Base-by-base conservation (phyloP, 139 green algal genomes). In the Pycnococcus provasolii region DNA sequence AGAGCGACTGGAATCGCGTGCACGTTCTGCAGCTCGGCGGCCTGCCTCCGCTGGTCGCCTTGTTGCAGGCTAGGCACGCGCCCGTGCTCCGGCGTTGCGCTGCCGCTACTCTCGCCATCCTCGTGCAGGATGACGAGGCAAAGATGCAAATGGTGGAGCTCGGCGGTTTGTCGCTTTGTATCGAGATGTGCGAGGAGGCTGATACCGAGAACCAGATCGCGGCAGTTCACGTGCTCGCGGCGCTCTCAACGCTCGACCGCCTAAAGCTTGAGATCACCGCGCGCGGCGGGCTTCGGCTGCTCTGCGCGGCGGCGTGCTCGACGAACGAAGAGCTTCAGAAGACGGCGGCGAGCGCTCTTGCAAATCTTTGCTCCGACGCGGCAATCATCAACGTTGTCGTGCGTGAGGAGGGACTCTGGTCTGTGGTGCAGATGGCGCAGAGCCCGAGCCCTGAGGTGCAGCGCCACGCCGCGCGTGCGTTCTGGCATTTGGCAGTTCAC, bases 401-500 rank as follows among this genome's bases (percentile, higher is more conserved):
- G 42, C 15, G 44, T 0, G 57, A 76, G 42, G 53, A 74, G 42
- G 78, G 76, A n/a, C 68, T 82, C 51, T 69, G 44, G 15, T 71
- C 76, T 0, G 44, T 83, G 9, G 65, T 79, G 13, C 61, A 68
- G 40, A 76, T 83, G 53, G 66, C 73, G 3, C 53, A 71, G 5
- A 76, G 76, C 8, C 51, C 46, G 1, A 76, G 80, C 51, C 43
- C 13, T 1, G 69, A 82, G 40, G 76, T 84, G 62, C 73, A 82
- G 68, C 48, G 73, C 48, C 73, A 78, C 2, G 72, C 79, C 0
- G 75, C 79, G 15, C 39, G 54, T 0, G 79, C 79, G 11, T 78
- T 84, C 53, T 84, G 79, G 79, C 77, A 84, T 60, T 67, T 84
- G 46, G 65, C 73, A 0, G 65, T 73, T 42, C 68, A 74, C 5